Conservation (phyloP, 805 yeast species). For the Metschnikowia arizonensis region DNA sequence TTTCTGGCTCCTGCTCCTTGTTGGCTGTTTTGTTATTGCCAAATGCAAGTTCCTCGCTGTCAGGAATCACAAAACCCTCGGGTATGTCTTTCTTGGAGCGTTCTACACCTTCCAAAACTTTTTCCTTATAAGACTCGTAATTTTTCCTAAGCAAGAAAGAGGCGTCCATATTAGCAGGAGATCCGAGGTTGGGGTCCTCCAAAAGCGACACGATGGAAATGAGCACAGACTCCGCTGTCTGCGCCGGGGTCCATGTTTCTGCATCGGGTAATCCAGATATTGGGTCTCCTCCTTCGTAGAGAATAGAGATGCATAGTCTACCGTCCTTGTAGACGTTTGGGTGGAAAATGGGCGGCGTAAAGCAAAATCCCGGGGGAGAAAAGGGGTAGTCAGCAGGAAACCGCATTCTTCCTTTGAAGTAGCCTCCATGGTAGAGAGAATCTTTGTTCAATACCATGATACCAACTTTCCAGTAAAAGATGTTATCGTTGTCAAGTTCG, state of each 20-base stretch:
- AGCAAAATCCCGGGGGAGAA: constrained; percentile 87
- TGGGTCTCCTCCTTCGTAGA: constrained; percentile 88
- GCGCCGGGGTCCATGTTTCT: constrained; percentile 93
- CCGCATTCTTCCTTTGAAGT: constrained; percentile 88
- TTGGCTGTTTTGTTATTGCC: constrained; percentile 29
- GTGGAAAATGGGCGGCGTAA: constrained; percentile 90
- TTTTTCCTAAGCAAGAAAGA: constrained; percentile 84
- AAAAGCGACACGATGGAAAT: constrained; percentile 85
- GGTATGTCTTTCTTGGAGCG: constrained; percentile 84
- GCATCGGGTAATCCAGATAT: constrained; percentile 88
- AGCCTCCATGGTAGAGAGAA: constrained; percentile 91
- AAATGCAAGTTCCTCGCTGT: constrained; percentile 48
- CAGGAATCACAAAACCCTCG: constrained; percentile 77
- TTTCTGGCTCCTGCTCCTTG: constrained; percentile 48
- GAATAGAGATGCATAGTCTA: constrained; percentile 83
- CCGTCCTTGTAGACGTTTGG: constrained; percentile 96
- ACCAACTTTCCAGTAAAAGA: constrained; percentile 75
- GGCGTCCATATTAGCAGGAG: constrained; percentile 97
- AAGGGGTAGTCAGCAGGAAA: constrained; percentile 91
- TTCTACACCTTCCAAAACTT: constrained; percentile 77
- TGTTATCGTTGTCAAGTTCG: constrained; percentile 54
- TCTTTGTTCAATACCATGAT: constrained; percentile 88
- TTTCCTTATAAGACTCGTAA: constrained; percentile 68
- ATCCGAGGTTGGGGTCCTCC: constrained; percentile 88
- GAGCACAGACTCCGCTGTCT: constrained; percentile 85